Percentiles rank a stretch among this genome's conserved stretches.
Conservation (phyloP, 345 rosid species). For the Camelina hispida region DNA sequence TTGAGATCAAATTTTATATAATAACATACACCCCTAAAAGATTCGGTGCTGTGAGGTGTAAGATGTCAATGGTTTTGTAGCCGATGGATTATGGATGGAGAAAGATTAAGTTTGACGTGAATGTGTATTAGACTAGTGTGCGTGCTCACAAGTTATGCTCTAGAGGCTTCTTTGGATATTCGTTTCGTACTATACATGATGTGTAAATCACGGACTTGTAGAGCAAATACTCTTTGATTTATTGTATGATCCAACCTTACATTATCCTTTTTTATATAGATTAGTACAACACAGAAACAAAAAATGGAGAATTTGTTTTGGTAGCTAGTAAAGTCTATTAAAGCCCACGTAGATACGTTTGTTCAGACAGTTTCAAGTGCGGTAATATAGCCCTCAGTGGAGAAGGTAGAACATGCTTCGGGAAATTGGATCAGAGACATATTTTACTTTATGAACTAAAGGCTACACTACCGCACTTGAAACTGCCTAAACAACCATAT, state of each 20-base stretch:
- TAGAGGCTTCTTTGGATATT: constrained; percentile 31
- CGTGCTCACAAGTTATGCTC: constrained; percentile 40
- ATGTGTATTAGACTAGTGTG: neutral
- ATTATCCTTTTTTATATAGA: too few relatives aligned
- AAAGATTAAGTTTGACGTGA: constrained; percentile 3
- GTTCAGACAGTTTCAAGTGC: neutral
- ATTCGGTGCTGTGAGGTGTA: too few relatives aligned
- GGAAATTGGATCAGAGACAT: neutral
- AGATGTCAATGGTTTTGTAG: too few relatives aligned
- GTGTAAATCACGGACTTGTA: neutral
- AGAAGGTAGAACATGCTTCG: neutral
- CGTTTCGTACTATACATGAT: constrained; percentile 11
- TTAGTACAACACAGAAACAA: too few relatives aligned
- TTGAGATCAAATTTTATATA: too few relatives aligned
- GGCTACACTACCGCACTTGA: neutral
- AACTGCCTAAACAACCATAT: neutral
- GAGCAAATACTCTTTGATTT: neutral
- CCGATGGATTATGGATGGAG: too few relatives aligned
- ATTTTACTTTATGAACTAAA: neutral
- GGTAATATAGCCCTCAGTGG: neutral
- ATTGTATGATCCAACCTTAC: neutral
- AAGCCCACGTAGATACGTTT: neutral
- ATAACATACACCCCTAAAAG: too few relatives aligned
- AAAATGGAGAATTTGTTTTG: too few relatives aligned
- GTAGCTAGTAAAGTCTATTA: neutral